A percentile compares a stretch with the other conserved stretches of the same genome.
Evolutionary conservation across 2,329 filamentous ascomycete genomes (phyloP).

Genomic region (Emergomyces orientalis): DNA sequence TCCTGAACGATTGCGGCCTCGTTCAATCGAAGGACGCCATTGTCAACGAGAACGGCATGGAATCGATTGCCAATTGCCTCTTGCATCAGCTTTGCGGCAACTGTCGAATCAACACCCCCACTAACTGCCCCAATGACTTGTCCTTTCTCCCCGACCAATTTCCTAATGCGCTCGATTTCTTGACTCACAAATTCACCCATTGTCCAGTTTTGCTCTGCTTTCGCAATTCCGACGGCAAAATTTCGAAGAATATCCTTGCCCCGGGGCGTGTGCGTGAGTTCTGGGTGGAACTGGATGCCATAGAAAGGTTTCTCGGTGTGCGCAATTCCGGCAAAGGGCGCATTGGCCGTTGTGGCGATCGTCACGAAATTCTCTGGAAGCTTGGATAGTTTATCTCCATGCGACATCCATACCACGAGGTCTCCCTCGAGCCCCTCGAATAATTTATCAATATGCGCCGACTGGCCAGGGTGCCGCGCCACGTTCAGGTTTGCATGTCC

Average conservation of each 20-base stretch:
- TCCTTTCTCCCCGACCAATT: constrained; percentile 68
- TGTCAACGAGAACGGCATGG: constrained; percentile 77
- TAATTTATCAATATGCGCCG: constrained; percentile 56
- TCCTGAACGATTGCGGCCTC: constrained; percentile 76
- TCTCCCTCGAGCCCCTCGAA: constrained; percentile 66
- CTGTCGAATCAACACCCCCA: constrained; percentile 83
- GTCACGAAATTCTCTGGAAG: constrained; percentile 64
- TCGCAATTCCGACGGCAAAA: constrained; percentile 76
- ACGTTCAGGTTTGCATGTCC: constrained; percentile 60
- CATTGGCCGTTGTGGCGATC: constrained; percentile 67
- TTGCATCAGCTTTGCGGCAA: constrained; percentile 76
- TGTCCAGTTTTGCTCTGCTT: constrained; percentile 65
- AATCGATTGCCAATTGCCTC: constrained; percentile 80
- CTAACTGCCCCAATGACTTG: constrained; percentile 74
- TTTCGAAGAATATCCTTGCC: constrained; percentile 67
- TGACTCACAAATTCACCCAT: constrained; percentile 76
- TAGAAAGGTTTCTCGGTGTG: constrained; percentile 56
- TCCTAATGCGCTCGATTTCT: constrained; percentile 70
- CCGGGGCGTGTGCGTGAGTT: constrained; percentile 63
- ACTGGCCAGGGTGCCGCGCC: constrained; percentile 40
- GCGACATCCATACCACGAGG: constrained; percentile 74
- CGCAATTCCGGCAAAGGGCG: constrained; percentile 64
- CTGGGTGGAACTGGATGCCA: constrained; percentile 82
- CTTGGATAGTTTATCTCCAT: constrained; percentile 72
- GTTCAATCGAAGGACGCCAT: constrained; percentile 73